A percentile compares a stretch with the other conserved stretches of the same genome.
Conservation (phyloP, 2,329 filamentous ascomycete genomes). For the Aspergillus tamarii region DNA sequence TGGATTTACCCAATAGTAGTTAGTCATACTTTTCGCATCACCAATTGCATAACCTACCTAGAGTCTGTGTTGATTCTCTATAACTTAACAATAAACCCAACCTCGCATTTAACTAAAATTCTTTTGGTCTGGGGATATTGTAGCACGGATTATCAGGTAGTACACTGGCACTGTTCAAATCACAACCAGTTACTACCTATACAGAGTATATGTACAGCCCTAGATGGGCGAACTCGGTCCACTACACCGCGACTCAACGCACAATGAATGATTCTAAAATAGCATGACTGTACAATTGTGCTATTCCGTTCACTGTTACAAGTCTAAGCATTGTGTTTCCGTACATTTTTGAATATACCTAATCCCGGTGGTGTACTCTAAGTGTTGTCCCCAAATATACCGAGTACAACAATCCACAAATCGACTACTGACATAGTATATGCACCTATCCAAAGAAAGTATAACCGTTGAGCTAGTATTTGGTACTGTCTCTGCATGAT, state of each 20-base stretch:
- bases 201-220: neutral
- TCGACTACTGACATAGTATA: neutral
- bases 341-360: neutral
- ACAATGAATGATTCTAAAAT: neutral
- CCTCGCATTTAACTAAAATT: neutral
- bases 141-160: no score
- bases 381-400: neutral
- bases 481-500: neutral
- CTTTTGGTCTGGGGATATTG: neutral
- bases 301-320: neutral
- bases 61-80: neutral
- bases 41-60: no score
- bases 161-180: neutral
- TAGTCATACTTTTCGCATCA: neutral
- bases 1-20: neutral
- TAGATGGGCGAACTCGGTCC: neutral
- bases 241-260: neutral
- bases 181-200: neutral
- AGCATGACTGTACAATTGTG: neutral
- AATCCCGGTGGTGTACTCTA: neutral
- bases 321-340: neutral
- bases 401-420: neutral
- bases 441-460: neutral
- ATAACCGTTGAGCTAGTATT: neutral
- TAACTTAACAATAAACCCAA: neutral